A percentile compares a stretch with the other conserved stretches of the same genome.
These are phyloP conservation scores for Alternaria postmessia DNA, from an alignment of 2,329 filamentous ascomycete genomes.

Conservation along the genomic window DNA sequence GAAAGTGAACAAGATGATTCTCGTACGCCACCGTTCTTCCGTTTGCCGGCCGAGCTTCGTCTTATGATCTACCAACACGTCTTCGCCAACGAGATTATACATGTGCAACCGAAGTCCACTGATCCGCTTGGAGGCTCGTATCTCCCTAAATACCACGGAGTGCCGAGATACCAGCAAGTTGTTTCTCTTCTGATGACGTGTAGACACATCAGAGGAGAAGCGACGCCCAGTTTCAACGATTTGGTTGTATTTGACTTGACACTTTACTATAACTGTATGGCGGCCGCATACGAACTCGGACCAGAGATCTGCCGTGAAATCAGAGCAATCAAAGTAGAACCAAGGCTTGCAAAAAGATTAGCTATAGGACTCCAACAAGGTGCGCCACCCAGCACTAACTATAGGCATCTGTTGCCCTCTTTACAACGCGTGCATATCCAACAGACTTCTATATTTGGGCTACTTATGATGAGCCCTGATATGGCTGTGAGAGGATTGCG, in stretches of 20 bases:
- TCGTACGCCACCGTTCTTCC: background rate
- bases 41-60: conserved; percentile 11
- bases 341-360: conserved; percentile 4
- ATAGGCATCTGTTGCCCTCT: conserved; percentile 9
- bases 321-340: background rate
- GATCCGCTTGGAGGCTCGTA: background rate
- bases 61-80: conserved; percentile 15
- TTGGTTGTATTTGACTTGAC: conserved; percentile 12
- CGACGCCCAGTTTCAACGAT: conserved; percentile 6
- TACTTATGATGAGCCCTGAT: conserved; percentile 6
- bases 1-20: background rate
- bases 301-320: conserved; percentile 6
- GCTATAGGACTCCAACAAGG: conserved; percentile 4
- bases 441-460: background rate
- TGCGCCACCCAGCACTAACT: background rate
- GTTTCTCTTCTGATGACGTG: conserved; percentile 7
- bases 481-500: conserved; percentile 9
- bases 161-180: conserved; percentile 1
- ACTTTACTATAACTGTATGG: conserved; percentile 7
- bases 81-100: conserved; percentile 8
- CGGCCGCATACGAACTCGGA: conserved; percentile 8
- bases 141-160: background rate
- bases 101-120: conserved; percentile 7
- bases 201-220: conserved; percentile 3
- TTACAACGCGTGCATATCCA: conserved; percentile 7